Evolutionary conservation across 2,329 filamentous ascomycete genomes (phyloP).

Genomic region (Stachybotrys elegans): DNA sequence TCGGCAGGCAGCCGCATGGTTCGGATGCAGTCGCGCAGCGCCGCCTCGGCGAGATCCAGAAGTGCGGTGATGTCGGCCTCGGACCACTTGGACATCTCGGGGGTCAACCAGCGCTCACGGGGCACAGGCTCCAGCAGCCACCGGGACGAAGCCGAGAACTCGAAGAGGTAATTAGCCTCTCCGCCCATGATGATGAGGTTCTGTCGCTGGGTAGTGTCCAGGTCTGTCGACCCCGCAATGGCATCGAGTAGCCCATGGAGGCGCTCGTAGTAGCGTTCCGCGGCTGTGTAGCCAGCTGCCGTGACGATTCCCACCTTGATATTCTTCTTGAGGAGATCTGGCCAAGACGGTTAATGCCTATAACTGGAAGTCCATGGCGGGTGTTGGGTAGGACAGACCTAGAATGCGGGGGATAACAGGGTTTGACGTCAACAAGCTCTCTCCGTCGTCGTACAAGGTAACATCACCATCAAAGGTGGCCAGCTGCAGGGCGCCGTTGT

Average conservation of each 20-base stretch:
- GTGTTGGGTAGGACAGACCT: constrained; percentile 22
- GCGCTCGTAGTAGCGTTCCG: constrained; percentile 78
- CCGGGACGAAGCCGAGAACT: constrained; percentile 60
- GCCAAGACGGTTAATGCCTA: neutral
- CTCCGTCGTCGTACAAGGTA: constrained; percentile 88
- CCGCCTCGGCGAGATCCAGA: constrained; percentile 84
- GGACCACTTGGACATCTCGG: constrained; percentile 73
- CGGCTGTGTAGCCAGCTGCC: constrained; percentile 88
- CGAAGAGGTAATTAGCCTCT: constrained; percentile 93
- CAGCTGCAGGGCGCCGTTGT: constrained; percentile 70
- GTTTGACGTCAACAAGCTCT: constrained; percentile 68
- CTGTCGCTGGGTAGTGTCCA: constrained; percentile 64
- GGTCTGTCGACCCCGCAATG: constrained; percentile 52
- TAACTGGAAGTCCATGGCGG: neutral
- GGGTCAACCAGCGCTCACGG: constrained; percentile 64
- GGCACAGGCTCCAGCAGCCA: constrained; percentile 66
- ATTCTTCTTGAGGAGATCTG: constrained; percentile 67
- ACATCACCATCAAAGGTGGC: constrained; percentile 98
- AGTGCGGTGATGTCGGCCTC: constrained; percentile 72
- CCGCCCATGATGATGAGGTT: constrained; percentile 91
- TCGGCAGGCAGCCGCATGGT: constrained; percentile 75
- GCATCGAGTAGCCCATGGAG: constrained; percentile 83
- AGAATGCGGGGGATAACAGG: constrained; percentile 67
- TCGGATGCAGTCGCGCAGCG: constrained; percentile 74
- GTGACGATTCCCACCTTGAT: constrained; percentile 94